phyloP scores from a whole-genome alignment of 495 filamentous ascomycete species.

The Collariella sp. region DNA sequence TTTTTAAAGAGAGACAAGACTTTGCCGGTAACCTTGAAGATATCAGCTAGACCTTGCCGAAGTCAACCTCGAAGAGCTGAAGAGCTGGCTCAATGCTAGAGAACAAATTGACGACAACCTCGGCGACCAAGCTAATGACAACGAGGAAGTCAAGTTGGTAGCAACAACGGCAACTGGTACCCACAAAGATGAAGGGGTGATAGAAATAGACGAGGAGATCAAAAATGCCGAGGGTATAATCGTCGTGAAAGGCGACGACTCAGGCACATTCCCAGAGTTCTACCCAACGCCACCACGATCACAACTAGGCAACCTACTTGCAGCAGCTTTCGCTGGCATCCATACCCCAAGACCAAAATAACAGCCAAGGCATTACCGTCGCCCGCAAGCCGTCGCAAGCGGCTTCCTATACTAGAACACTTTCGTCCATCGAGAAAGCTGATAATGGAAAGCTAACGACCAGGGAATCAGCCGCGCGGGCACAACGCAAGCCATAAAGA shows the following conservation, averaged over 20 bases:
- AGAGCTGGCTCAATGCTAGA: too few relatives aligned
- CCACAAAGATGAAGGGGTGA: too few relatives aligned
- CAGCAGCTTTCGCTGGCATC: background rate
- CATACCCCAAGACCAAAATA: too few relatives aligned
- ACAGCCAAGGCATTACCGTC: background rate
- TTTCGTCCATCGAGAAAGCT: background rate
- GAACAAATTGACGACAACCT: too few relatives aligned
- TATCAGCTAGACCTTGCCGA: too few relatives aligned
- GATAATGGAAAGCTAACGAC: background rate
- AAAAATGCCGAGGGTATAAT: background rate
- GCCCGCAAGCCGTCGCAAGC: background rate
- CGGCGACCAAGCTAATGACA: too few relatives aligned
- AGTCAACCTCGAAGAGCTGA: too few relatives aligned
- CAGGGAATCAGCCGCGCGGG: too few relatives aligned
- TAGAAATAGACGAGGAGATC: too few relatives aligned
- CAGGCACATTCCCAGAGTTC: background rate
- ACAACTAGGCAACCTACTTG: background rate
- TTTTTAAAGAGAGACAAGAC: conserved; percentile 10
- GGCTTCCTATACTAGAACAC: background rate
- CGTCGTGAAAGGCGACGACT: background rate
- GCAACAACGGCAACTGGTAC: too few relatives aligned
- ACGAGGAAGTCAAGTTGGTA: too few relatives aligned
- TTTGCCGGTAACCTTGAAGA: conserved; percentile 6
- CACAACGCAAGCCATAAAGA: background rate
- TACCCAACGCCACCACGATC: background rate